A percentile compares a stretch with the other conserved stretches of the same genome.
These are phyloP conservation scores for Heritiera fomes DNA, from an alignment of 345 rosid species.

Conservation along the genomic window DNA sequence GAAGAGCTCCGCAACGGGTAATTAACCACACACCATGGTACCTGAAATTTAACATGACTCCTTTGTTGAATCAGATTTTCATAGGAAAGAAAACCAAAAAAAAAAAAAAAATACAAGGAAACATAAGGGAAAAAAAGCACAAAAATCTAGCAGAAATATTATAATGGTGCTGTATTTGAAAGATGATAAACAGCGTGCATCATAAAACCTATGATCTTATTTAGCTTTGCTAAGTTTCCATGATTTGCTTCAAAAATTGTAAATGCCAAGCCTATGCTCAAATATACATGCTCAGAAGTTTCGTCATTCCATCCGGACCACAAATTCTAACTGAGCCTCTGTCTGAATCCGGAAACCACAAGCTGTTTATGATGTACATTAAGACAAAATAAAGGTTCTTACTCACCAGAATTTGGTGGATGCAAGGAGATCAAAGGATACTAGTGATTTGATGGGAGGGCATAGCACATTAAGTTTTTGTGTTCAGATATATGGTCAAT, in stretches of 20 bases:
- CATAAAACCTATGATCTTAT: not conserved
- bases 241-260: too few species aligned
- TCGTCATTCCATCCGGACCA: not conserved
- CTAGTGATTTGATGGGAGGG: too few species aligned
- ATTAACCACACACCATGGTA: conserved; percentile 90
- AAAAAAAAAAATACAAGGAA: not conserved
- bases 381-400: too few species aligned
- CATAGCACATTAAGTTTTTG: too few species aligned
- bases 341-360: not conserved
- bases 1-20: conserved; percentile 69
- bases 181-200: not conserved
- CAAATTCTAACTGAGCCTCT: not conserved
- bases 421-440: too few species aligned
- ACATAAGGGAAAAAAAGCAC: not conserved
- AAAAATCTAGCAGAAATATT: not conserved
- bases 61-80: not conserved
- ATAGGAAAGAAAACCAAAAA: not conserved
- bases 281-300: not conserved
- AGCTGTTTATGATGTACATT: not conserved
- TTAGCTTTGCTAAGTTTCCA: not conserved
- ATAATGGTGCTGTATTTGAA: not conserved
- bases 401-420: too few species aligned
- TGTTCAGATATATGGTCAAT: too few species aligned
- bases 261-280: not conserved
- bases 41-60: conserved; percentile 38